Percentiles rank a stretch among this genome's conserved stretches.
phyloP scores from a whole-genome alignment of 768 basidiomycete species.

The Tulasnella sp. region DNA sequence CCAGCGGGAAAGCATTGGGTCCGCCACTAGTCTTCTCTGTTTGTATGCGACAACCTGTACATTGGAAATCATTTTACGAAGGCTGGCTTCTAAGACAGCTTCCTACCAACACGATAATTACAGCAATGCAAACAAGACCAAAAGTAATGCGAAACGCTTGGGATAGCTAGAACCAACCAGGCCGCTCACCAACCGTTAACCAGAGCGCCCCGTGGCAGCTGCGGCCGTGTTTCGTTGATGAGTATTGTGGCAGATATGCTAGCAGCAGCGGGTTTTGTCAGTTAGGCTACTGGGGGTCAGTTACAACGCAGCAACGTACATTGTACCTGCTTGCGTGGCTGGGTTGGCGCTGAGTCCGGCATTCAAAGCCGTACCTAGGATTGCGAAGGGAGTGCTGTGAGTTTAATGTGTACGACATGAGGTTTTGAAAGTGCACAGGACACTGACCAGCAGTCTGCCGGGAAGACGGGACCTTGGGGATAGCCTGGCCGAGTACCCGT shows the following conservation, averaged over 20 bases:
- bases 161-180: too few relatives aligned
- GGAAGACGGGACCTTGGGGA: not conserved
- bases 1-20: conserved; percentile 4
- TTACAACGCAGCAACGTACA: conserved; percentile 1
- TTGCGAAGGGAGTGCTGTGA: not conserved
- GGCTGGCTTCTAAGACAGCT: not conserved
- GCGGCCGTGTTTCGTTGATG: not conserved
- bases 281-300: not conserved
- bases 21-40: not conserved
- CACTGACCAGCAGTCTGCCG: not conserved
- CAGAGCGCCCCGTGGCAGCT: not conserved
- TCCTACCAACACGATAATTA: not conserved
- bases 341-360: conserved; percentile 5
- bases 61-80: not conserved
- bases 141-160: not conserved
- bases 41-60: not conserved
- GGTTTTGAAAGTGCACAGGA: too few relatives aligned
- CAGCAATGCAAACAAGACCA: not conserved
- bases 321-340: conserved; percentile 11
- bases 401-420: too few relatives aligned
- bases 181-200: not conserved
- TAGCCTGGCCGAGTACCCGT: not conserved
- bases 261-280: not conserved
- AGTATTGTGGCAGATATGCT: not conserved
- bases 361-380: conserved; percentile 11